Conservation (phyloP, 805 yeast genomes). For the Naumovozyma castellii region DNA sequence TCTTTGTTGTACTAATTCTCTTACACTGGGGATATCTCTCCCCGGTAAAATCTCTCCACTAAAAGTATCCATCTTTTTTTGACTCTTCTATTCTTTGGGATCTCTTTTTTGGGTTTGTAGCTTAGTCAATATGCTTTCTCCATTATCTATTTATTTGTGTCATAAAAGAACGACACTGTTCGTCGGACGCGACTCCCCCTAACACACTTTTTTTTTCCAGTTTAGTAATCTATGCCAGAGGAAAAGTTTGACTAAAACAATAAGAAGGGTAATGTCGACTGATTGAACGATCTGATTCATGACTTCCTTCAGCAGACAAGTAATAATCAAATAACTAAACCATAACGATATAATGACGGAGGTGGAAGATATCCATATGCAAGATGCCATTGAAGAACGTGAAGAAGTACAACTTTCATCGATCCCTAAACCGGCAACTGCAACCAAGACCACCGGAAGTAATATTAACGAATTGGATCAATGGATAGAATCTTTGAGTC, state of each 20-base stretch:
- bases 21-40: conserved; percentile 12
- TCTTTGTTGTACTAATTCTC: conserved; percentile 22
- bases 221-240: no score
- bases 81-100: not conserved
- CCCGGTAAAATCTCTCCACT: conserved; percentile 7
- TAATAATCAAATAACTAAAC: not conserved
- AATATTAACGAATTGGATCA: conserved; percentile 63
- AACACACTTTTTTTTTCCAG: no score
- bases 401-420: not conserved
- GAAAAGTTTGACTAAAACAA: no score
- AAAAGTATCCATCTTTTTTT: not conserved
- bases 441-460: no score
- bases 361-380: not conserved
- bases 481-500: conserved; percentile 72
- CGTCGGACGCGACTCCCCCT: no score
- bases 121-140: not conserved
- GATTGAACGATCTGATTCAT: no score
- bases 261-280: no score
- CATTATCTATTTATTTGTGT: not conserved
- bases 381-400: not conserved
- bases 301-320: no score
- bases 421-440: no score
- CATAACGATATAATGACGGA: not conserved
- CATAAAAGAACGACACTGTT: no score
- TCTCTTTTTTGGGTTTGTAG: conserved; percentile 1